Evolutionary conservation across 768 basidiomycete genomes (phyloP).

Genomic region (Termitomyces sp.): DNA sequence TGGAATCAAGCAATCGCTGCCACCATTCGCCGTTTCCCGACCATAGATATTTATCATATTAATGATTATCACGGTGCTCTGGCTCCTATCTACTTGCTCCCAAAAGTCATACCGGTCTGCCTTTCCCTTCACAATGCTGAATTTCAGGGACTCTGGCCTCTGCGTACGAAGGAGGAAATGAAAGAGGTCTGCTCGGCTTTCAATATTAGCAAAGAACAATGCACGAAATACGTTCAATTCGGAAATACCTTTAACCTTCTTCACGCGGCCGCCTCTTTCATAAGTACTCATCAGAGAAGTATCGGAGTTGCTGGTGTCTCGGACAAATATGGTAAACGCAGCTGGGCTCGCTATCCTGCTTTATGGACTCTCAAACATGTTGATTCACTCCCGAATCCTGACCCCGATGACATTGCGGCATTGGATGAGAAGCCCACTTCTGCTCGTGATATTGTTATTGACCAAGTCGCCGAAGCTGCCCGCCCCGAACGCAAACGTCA

Average conservation of each 20-base stretch:
- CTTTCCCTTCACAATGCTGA: slow-evolving; percentile 95
- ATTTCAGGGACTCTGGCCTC: slow-evolving; percentile 95
- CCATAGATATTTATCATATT: slow-evolving; percentile 90
- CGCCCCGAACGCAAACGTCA: slow-evolving; percentile 88
- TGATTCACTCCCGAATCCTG: slow-evolving; percentile 92
- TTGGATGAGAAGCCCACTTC: slow-evolving; percentile 73
- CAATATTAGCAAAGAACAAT: slow-evolving; percentile 94
- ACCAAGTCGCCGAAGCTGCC: slow-evolving; percentile 78
- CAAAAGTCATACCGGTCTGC: slow-evolving; percentile 86
- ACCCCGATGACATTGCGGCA: slow-evolving; percentile 91
- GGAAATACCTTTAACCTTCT: slow-evolving; percentile 96
- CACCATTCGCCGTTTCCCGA: slow-evolving; percentile 79
- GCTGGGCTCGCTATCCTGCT: slow-evolving; percentile 95
- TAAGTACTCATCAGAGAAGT: slow-evolving; percentile 89
- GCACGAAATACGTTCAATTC: slow-evolving; percentile 96
- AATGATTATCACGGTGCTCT: slow-evolving; percentile 95
- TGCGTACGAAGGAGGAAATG: slow-evolving; percentile 97
- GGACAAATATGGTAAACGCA: slow-evolving; percentile 96
- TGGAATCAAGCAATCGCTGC: slow-evolving; percentile 98
- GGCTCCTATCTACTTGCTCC: slow-evolving; percentile 85
- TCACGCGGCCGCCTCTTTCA: slow-evolving; percentile 89
- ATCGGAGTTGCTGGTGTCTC: slow-evolving; percentile 95
- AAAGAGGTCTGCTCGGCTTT: slow-evolving; percentile 98
- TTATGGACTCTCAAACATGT: slow-evolving; percentile 95
- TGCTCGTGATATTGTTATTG: slow-evolving; percentile 69